Conservation (phyloP, 768 basidiomycete species). For the Myochromella boudieri region DNA sequence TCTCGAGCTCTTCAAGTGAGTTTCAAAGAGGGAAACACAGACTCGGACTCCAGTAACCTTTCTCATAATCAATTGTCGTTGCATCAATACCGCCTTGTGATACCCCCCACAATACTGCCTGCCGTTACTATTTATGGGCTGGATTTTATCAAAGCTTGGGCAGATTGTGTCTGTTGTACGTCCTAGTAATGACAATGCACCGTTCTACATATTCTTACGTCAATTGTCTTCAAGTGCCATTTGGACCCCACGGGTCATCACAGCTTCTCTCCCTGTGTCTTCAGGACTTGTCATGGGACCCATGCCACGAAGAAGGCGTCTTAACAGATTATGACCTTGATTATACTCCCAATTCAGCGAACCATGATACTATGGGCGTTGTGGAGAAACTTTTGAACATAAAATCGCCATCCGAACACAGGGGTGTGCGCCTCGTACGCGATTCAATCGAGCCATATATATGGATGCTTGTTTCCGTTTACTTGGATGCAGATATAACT, state of each 20-base stretch:
- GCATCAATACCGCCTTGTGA: conserved; percentile 3
- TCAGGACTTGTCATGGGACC: conserved; percentile 8
- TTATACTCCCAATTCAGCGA: neutral
- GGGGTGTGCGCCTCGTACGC: neutral
- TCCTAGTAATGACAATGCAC: neutral
- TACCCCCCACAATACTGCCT: neutral
- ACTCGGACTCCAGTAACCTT: too few relatives aligned
- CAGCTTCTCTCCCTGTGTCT: conserved; percentile 1
- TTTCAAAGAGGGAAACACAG: too few relatives aligned
- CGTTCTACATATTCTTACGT: neutral
- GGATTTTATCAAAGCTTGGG: conserved; percentile 15
- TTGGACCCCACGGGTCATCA: neutral
- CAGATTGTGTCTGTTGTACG: conserved; percentile 8
- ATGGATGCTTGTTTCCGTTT: conserved; percentile 11
- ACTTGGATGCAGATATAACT: neutral
- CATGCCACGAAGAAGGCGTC: conserved; percentile 1
- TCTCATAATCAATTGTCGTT: too few relatives aligned
- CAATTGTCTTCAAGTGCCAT: neutral
- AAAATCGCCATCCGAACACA: conserved; percentile 12
- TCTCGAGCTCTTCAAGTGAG: too few relatives aligned
- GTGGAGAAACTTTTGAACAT: conserved; percentile 8
- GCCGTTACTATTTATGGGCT: conserved; percentile 6
- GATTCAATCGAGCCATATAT: conserved; percentile 14
- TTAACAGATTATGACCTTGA: conserved; percentile 15
- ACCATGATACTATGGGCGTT: neutral